These are phyloP conservation scores for Coniferiporia sulphurascens DNA, from an alignment of 1,284 basidiomycete species.

Conservation along the genomic window DNA sequence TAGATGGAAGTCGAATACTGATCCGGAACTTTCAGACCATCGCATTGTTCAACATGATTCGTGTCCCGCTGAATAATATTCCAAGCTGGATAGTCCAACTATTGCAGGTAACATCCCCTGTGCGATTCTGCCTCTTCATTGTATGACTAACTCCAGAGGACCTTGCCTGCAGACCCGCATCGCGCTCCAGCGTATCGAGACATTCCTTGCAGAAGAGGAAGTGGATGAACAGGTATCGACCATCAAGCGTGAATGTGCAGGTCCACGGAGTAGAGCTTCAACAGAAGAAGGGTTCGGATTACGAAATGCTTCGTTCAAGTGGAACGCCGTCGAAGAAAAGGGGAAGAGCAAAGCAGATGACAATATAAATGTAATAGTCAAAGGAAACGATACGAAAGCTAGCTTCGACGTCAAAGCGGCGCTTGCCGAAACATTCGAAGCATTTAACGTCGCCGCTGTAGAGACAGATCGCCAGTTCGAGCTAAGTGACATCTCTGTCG, in stretches of 20 bases:
- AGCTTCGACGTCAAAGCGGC: slow-evolving; percentile 19
- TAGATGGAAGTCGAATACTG: neutral
- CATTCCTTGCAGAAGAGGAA: slow-evolving; percentile 81
- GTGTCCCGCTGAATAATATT: slow-evolving; percentile 66
- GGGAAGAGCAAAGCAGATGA: slow-evolving; percentile 24
- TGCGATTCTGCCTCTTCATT: neutral
- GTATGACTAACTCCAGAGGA: neutral
- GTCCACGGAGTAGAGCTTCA: slow-evolving; percentile 21
- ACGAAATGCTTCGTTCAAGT: slow-evolving; percentile 61
- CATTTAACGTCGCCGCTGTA: neutral
- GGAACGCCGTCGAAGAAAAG: slow-evolving; percentile 56
- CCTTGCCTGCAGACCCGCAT: slow-evolving; percentile 54
- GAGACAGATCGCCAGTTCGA: slow-evolving; percentile 49
- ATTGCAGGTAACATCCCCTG: slow-evolving; percentile 38
- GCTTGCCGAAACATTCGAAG: neutral
- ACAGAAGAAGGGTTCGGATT: slow-evolving; percentile 52
- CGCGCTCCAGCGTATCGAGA: slow-evolving; percentile 74
- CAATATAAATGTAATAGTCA: slow-evolving; percentile 21
- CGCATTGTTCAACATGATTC: slow-evolving; percentile 67
- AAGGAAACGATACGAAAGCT: slow-evolving; percentile 19
- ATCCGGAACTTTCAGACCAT: slow-evolving; percentile 43
- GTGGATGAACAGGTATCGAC: slow-evolving; percentile 67
- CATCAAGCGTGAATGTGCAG: slow-evolving; percentile 37
- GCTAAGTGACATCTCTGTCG: slow-evolving; percentile 57
- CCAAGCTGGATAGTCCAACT: slow-evolving; percentile 63